Evolutionary conservation across 1,284 basidiomycete species (phyloP).

Genomic region (Crucibulum parvulum): DNA sequence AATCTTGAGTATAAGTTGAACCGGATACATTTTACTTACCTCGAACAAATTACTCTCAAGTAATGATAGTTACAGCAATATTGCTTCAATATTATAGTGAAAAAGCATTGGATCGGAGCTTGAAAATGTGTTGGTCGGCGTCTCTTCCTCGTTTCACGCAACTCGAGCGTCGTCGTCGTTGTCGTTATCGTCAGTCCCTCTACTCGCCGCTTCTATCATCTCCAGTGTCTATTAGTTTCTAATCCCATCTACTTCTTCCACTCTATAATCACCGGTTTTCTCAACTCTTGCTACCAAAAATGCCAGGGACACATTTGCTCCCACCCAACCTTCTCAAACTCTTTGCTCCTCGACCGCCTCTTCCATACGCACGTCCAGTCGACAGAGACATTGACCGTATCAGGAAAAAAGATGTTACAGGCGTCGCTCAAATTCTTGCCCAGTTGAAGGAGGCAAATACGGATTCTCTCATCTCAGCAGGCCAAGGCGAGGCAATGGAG

Average conservation of each 20-base stretch:
- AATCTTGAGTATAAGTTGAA: too few species aligned
- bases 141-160: background rate
- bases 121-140: background rate
- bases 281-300: conserved; percentile 29
- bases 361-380: conserved; percentile 85
- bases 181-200: too few species aligned
- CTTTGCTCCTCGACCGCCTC: conserved; percentile 89
- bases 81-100: background rate
- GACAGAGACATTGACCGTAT: conserved; percentile 84
- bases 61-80: background rate
- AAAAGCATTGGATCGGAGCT: background rate
- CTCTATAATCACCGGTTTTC: conserved; percentile 4
- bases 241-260: background rate
- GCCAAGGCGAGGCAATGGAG: conserved; percentile 69
- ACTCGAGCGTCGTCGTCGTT: too few species aligned
- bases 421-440: conserved; percentile 78
- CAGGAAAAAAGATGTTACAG: conserved; percentile 70
- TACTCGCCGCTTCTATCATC: too few species aligned
- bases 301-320: conserved; percentile 88
- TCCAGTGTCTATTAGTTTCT: background rate
- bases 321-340: conserved; percentile 95
- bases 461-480: conserved; percentile 64
- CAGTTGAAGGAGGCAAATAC: conserved; percentile 81
- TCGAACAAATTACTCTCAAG: too few species aligned
- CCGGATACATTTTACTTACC: too few species aligned